Conservation (phyloP, 495 filamentous ascomycete species). For the Podospora australis region DNA sequence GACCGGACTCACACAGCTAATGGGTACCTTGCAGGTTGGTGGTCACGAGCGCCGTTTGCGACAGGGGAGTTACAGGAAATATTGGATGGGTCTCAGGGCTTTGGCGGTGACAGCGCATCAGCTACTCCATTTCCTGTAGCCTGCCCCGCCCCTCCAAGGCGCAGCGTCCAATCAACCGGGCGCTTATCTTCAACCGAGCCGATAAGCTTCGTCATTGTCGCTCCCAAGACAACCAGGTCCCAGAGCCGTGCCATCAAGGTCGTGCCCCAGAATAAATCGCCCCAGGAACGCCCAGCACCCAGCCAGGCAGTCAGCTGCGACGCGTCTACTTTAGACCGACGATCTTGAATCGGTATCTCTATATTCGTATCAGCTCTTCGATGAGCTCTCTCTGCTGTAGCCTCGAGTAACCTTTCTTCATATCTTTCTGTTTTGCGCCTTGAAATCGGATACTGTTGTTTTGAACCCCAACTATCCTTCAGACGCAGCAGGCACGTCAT, state of each 20-base stretch:
- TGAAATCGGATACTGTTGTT: too few relatives aligned
- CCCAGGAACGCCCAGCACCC: neutral
- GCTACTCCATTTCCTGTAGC: neutral
- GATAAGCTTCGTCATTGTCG: conserved; percentile 26
- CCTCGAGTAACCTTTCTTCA: too few relatives aligned
- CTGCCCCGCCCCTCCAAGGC: neutral
- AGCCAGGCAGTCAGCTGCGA: neutral
- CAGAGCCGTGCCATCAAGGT: too few relatives aligned
- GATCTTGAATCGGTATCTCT: too few relatives aligned
- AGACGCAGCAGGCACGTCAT: too few relatives aligned
- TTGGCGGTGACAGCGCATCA: neutral
- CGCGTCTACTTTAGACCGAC: too few relatives aligned
- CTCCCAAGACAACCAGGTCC: too few relatives aligned
- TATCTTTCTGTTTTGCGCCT: too few relatives aligned
- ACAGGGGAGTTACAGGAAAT: conserved; percentile 13
- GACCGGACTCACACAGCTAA: conserved; percentile 19
- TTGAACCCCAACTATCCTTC: too few relatives aligned
- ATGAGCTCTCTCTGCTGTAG: too few relatives aligned
- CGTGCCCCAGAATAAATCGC: too few relatives aligned
- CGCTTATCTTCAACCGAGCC: conserved; percentile 3
- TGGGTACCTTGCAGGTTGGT: conserved; percentile 28
- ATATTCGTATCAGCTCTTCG: too few relatives aligned
- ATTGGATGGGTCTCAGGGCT: neutral
- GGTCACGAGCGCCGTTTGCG: conserved; percentile 14
- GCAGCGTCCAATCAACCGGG: conserved; percentile 18